These are phyloP conservation scores for Diaporthe sp. DNA, from an alignment of 2,329 filamentous ascomycete species.

Conservation along the genomic window DNA sequence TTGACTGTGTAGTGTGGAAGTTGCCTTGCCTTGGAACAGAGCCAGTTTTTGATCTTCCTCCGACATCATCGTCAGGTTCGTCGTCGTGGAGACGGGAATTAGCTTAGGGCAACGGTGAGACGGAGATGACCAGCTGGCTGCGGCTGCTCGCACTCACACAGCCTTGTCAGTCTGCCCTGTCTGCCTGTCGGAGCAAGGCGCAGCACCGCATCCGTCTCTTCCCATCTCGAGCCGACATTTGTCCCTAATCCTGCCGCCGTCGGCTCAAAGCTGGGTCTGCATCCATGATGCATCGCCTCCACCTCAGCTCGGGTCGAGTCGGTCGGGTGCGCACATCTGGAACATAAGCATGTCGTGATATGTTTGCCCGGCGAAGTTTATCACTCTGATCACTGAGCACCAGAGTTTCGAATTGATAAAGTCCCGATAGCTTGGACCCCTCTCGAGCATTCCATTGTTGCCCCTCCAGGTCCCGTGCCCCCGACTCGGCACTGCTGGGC, in stretches of 20 bases:
- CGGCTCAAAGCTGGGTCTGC: conserved; percentile 24
- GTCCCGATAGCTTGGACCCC: conserved; percentile 20
- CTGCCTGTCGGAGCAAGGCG: neutral
- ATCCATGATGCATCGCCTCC: conserved; percentile 1
- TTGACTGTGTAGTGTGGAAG: neutral
- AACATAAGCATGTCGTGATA: conserved; percentile 1
- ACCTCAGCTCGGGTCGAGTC: conserved; percentile 21
- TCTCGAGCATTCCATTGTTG: neutral
- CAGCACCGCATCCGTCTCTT: neutral
- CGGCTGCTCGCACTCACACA: neutral
- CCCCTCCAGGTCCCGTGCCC: conserved; percentile 3
- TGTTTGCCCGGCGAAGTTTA: conserved; percentile 3
- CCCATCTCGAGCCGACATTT: neutral
- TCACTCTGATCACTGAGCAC: neutral
- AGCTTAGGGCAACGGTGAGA: neutral
- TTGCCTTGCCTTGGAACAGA: neutral
- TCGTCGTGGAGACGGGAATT: conserved; percentile 33
- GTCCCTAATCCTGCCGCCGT: conserved; percentile 4
- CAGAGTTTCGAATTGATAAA: conserved; percentile 19
- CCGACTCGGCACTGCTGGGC: neutral
- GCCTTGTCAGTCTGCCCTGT: conserved; percentile 1
- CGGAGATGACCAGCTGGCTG: neutral
- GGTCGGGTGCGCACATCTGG: conserved; percentile 3
- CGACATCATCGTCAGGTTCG: conserved; percentile 3
- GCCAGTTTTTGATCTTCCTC: neutral